A percentile compares a stretch with the other conserved stretches of the same genome.
Conservation (phyloP, 805 yeast genomes). For the Wickerhamiella australiensis region DNA sequence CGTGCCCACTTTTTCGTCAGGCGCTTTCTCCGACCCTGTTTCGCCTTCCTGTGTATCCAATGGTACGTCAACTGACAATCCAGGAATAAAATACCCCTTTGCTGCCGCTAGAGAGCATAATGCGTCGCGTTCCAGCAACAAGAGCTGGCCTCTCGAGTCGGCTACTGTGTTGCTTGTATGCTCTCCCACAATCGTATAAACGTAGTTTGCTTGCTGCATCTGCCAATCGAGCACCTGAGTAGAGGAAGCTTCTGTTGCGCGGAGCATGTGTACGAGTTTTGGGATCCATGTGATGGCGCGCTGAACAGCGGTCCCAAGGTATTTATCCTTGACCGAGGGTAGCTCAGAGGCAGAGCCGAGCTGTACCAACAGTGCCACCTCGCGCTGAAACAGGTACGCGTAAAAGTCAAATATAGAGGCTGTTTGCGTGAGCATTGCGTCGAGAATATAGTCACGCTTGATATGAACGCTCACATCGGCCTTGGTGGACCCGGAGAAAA, state of each 20-base stretch:
- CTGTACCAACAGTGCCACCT: conserved; percentile 27
- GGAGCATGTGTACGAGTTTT: conserved; percentile 4
- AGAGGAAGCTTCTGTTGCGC: background rate
- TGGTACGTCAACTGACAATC: conserved; percentile 25
- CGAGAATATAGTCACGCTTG: conserved; percentile 21
- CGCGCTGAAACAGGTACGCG: conserved; percentile 30
- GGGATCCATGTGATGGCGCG: conserved; percentile 11
- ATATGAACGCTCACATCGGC: conserved; percentile 13
- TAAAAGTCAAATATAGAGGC: conserved; percentile 32
- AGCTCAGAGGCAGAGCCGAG: conserved; percentile 19
- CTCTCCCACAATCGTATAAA: conserved; percentile 3
- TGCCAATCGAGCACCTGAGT: conserved; percentile 10
- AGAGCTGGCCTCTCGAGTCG: conserved; percentile 32
- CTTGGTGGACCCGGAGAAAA: conserved; percentile 14
- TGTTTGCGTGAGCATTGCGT: conserved; percentile 27
- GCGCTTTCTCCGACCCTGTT: too few species aligned
- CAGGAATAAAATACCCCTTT: conserved; percentile 25
- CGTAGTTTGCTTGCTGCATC: conserved; percentile 7
- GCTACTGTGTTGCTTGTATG: conserved; percentile 21
- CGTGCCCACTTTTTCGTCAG: too few species aligned
- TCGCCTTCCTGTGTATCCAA: too few species aligned
- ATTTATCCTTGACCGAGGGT: conserved; percentile 25
- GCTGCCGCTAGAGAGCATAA: conserved; percentile 24
- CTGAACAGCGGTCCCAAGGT: conserved; percentile 18
- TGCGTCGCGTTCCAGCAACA: conserved; percentile 32